Evolutionary conservation across 768 basidiomycete species (phyloP).

Genomic region (Boletus bicolor): DNA sequence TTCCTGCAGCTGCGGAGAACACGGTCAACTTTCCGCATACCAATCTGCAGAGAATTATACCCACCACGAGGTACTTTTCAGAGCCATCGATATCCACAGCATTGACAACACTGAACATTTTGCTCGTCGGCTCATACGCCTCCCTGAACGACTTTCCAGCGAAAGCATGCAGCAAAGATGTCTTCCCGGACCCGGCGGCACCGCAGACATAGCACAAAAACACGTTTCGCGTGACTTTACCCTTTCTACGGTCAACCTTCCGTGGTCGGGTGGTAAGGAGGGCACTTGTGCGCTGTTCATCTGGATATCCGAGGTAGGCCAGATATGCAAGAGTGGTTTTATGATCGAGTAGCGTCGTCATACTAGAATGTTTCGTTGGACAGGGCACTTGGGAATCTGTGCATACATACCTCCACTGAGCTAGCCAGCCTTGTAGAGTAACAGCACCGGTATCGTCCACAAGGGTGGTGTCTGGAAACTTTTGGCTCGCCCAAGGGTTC

Average conservation of each 20-base stretch:
- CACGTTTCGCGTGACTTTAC: conserved; percentile 86
- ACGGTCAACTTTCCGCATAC: not conserved
- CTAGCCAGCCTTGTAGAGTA: conserved; percentile 96
- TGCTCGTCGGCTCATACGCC: conserved; percentile 84
- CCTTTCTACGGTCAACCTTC: conserved; percentile 80
- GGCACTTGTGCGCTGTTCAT: conserved; percentile 75
- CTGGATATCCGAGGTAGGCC: conserved; percentile 90
- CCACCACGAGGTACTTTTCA: conserved; percentile 94
- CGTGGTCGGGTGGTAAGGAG: conserved; percentile 82
- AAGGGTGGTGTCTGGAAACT: conserved; percentile 87
- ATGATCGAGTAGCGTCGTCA: conserved; percentile 96
- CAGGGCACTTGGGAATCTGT: conserved; percentile 1
- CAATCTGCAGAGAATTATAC: conserved; percentile 44
- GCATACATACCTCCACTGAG: conserved; percentile 88
- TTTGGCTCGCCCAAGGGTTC: conserved; percentile 92
- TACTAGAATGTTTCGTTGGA: conserved; percentile 45
- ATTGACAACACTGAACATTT: conserved; percentile 90
- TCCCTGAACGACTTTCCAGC: conserved; percentile 75
- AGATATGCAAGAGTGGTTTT: conserved; percentile 90
- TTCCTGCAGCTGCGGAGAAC: conserved; percentile 74
- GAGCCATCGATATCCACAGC: conserved; percentile 90
- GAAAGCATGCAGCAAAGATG: conserved; percentile 79
- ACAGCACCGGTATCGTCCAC: conserved; percentile 85
- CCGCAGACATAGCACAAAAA: conserved; percentile 94
- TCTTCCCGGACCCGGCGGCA: conserved; percentile 95